phyloP scores from a whole-genome alignment of 148 eudicot species.

The Fallopia convolvulus region DNA sequence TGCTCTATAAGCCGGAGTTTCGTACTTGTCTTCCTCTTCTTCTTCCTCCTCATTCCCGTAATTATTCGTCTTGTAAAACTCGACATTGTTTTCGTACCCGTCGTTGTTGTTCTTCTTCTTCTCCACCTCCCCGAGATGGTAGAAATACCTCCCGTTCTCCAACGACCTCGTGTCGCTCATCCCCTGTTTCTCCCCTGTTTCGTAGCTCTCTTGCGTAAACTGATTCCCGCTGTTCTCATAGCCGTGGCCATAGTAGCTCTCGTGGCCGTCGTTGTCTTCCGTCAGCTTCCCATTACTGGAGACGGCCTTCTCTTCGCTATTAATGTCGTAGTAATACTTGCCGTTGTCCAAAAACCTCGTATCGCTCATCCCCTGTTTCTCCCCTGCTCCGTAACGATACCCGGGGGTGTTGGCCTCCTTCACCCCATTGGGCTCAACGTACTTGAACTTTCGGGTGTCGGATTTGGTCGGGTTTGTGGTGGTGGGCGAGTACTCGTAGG shows the following conservation, averaged over 20 bases:
- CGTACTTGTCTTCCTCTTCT: background rate
- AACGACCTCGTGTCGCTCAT: conserved; percentile 48
- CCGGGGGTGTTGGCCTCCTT: background rate
- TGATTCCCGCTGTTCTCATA: background rate
- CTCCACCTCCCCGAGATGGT: conserved; percentile 12
- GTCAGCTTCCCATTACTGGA: background rate
- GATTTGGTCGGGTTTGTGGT: conserved; percentile 14
- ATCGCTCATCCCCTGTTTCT: conserved; percentile 47
- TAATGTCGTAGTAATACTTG: conserved; percentile 23
- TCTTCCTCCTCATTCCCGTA: background rate
- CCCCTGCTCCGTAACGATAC: background rate
- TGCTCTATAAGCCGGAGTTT: too few species aligned
- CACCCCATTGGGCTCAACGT: conserved; percentile 10
- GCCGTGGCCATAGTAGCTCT: conserved; percentile 6
- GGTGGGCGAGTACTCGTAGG: conserved; percentile 17
- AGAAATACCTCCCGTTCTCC: conserved; percentile 36
- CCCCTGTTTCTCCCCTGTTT: conserved; percentile 24
- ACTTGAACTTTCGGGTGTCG: conserved; percentile 8
- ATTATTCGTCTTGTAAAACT: background rate
- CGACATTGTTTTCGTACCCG: background rate
- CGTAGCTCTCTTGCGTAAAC: conserved; percentile 2
- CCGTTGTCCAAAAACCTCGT: conserved; percentile 41
- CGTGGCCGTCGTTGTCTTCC: background rate
- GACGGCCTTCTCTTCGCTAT: conserved; percentile 1
- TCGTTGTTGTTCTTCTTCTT: background rate